A percentile compares a stretch with the other conserved stretches of the same genome.
Evolutionary conservation across 345 rosid species (phyloP).

Genomic region (Odontarrhena argentea): DNA sequence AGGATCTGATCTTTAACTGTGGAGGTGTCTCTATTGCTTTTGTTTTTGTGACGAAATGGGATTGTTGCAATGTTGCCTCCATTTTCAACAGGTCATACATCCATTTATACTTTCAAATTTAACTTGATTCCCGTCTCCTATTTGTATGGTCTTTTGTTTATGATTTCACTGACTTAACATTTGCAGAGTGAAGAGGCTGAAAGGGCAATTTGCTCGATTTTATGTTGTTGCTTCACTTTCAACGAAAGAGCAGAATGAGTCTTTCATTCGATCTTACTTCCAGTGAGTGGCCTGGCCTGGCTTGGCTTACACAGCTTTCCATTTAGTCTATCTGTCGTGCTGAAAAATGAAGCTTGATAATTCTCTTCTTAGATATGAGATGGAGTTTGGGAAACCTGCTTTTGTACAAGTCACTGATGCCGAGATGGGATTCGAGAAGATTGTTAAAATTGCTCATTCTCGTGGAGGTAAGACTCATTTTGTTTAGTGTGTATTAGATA

Average conservation of each 20-base stretch:
- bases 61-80: conserved; percentile 42
- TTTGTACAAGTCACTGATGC: conserved; percentile 76
- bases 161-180: conserved; percentile 21
- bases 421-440: conserved; percentile 97
- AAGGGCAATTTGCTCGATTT: conserved; percentile 71
- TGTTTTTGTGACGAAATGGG: conserved; percentile 80
- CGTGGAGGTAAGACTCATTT: conserved; percentile 63
- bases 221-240: conserved; percentile 66
- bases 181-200: conserved; percentile 66
- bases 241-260: conserved; percentile 65
- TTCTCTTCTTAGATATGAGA: conserved; percentile 51
- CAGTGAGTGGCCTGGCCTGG: conserved; percentile 52
- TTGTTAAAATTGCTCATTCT: conserved; percentile 79
- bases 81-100: conserved; percentile 66
- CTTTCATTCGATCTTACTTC: conserved; percentile 77
- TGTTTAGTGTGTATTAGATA: conserved; percentile 5
- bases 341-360: background rate
- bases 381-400: conserved; percentile 88
- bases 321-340: conserved; percentile 1
- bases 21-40: conserved; percentile 87
- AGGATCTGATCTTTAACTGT: conserved; percentile 92
- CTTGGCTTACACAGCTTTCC: background rate
- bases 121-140: background rate
- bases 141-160: background rate
- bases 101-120: background rate